Percentiles rank a stretch among this genome's conserved stretches.
phyloP scores from a whole-genome alignment of 495 filamentous ascomycete species.

The Talaromyces liani region DNA sequence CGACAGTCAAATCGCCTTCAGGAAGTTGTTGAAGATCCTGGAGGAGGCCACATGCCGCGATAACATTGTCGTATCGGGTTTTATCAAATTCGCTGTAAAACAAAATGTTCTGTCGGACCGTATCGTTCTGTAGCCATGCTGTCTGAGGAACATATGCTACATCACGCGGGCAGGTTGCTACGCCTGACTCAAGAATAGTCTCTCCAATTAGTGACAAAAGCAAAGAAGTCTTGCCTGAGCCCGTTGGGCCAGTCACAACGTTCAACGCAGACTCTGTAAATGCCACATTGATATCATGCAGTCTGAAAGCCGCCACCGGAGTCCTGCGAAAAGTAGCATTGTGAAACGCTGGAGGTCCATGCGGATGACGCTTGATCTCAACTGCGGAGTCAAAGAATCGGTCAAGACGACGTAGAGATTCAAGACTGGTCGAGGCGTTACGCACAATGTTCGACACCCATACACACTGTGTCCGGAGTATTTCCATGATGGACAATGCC shows the following conservation, averaged over 20 bases:
- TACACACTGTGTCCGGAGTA: conserved; percentile 32
- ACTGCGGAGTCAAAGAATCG: conserved; percentile 34
- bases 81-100: conserved; percentile 46
- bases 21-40: conserved; percentile 49
- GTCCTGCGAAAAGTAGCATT: conserved; percentile 22
- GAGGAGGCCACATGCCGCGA: conserved; percentile 52
- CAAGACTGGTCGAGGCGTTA: conserved; percentile 28
- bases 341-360: conserved; percentile 31
- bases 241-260: conserved; percentile 43
- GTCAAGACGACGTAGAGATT: conserved; percentile 40
- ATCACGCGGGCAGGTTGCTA: conserved; percentile 26
- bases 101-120: conserved; percentile 51
- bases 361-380: conserved; percentile 30
- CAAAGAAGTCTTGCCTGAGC: conserved; percentile 60
- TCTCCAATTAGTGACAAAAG: conserved; percentile 66
- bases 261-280: conserved; percentile 46
- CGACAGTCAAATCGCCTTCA: conserved; percentile 48
- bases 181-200: conserved; percentile 50
- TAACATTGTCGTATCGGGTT: conserved; percentile 50
- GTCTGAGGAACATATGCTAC: conserved; percentile 48
- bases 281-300: conserved; percentile 38
- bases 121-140: conserved; percentile 50
- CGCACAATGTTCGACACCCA: conserved; percentile 32
- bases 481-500: conserved; percentile 35
- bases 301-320: conserved; percentile 26